These are phyloP conservation scores for Ormosia emarginata DNA, from an alignment of 306 rosid species.

Conservation along the genomic window DNA sequence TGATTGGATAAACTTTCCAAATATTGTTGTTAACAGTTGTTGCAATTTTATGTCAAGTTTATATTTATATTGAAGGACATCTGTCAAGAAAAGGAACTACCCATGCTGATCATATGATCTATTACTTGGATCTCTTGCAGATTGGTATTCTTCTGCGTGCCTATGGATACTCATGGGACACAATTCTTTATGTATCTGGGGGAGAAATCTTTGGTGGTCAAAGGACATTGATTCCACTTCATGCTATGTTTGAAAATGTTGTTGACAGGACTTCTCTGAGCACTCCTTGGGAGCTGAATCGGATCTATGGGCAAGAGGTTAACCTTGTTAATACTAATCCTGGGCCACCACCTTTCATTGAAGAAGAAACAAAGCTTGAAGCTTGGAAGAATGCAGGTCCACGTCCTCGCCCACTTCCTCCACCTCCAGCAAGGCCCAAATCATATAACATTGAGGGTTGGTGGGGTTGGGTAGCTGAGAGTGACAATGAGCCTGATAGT, in stretches of 20 bases:
- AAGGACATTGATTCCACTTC: conserved; percentile 87
- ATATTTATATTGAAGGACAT: background rate
- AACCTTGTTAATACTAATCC: conserved; percentile 43
- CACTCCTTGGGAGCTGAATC: conserved; percentile 77
- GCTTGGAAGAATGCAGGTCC: conserved; percentile 89
- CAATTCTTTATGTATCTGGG: conserved; percentile 83
- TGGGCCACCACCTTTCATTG: conserved; percentile 48
- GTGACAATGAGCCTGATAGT: conserved; percentile 94
- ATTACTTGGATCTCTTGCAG: conserved; percentile 37
- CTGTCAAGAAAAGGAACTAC: background rate
- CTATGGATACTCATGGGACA: conserved; percentile 78
- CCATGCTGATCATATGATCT: background rate
- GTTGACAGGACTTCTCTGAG: conserved; percentile 94
- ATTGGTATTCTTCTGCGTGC: conserved; percentile 94
- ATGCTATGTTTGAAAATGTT: conserved; percentile 90
- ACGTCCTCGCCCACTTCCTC: conserved; percentile 97
- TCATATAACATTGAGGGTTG: conserved; percentile 96
- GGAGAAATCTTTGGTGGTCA: conserved; percentile 99
- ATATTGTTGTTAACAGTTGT: background rate
- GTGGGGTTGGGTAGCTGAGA: conserved; percentile 99
- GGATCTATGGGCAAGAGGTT: conserved; percentile 81
- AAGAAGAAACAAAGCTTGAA: conserved; percentile 56
- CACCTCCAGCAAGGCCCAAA: conserved; percentile 94
- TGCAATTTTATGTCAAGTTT: background rate
- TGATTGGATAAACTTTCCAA: background rate